A percentile compares a stretch with the other conserved stretches of the same genome.
phyloP scores from a whole-genome alignment of 2,329 filamentous ascomycete species.

The Magnaporthiopsis incrustans region DNA sequence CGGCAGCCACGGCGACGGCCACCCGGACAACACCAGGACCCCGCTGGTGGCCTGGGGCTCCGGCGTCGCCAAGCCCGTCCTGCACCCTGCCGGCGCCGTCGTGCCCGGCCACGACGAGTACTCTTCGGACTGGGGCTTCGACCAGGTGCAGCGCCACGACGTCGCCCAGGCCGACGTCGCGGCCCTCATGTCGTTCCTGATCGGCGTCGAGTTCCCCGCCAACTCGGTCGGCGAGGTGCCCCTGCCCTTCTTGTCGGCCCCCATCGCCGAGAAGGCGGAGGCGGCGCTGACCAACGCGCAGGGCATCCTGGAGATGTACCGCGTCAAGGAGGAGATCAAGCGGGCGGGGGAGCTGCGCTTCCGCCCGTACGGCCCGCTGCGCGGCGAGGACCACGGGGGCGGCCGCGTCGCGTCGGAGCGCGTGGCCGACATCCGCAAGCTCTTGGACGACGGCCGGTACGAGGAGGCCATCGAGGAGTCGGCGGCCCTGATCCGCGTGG shows the following conservation, averaged over 20 bases:
- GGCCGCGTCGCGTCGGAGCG: slow-evolving; percentile 58
- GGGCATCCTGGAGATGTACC: slow-evolving; percentile 91
- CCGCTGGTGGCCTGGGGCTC: slow-evolving; percentile 91
- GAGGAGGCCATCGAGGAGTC: slow-evolving; percentile 75
- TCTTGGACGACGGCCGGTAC: slow-evolving; percentile 59
- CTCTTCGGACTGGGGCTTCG: slow-evolving; percentile 80
- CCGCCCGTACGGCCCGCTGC: slow-evolving; percentile 64
- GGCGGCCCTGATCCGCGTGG: slow-evolving; percentile 66
- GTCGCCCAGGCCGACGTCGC: slow-evolving; percentile 92
- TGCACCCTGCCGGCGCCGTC: slow-evolving; percentile 36
- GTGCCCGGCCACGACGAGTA: slow-evolving; percentile 86
- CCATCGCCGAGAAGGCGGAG: slow-evolving; percentile 68
- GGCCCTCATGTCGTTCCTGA: slow-evolving; percentile 88
- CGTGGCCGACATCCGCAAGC: slow-evolving; percentile 54
- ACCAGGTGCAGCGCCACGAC: slow-evolving; percentile 77
- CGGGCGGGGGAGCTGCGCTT: slow-evolving; percentile 68
- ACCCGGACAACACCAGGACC: slow-evolving; percentile 93
- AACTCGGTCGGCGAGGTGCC: slow-evolving; percentile 95
- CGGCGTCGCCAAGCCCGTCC: slow-evolving; percentile 69
- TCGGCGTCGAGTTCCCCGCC: slow-evolving; percentile 81
- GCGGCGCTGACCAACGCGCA: slow-evolving; percentile 78
- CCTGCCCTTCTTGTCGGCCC: slow-evolving; percentile 68
- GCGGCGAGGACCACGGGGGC: slow-evolving; percentile 31
- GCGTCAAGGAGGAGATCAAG: slow-evolving; percentile 85
- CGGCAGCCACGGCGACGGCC: slow-evolving; percentile 97